Percentiles rank a stretch among this genome's conserved stretches.
Evolutionary conservation across 371 early-diverging fungal genomes (phyloP).

Genomic region (Mortierella sp.): DNA sequence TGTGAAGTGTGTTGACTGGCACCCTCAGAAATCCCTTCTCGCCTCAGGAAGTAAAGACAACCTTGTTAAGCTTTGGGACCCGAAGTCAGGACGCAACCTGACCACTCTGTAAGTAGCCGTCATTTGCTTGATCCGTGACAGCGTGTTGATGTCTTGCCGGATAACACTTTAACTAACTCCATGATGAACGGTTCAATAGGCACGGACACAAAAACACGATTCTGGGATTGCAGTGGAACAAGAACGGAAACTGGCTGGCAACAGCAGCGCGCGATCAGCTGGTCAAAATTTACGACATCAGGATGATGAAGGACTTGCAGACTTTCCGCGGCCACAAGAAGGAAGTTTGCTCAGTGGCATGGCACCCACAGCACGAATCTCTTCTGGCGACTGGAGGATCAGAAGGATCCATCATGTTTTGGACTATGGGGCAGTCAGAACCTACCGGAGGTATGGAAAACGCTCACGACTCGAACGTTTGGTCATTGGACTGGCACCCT

Average conservation of each 20-base stretch:
- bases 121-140: background rate
- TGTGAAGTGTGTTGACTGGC: conserved; percentile 99
- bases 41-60: conserved; percentile 99
- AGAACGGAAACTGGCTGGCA: conserved; percentile 97
- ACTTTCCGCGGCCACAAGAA: conserved; percentile 94
- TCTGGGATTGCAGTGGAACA: conserved; percentile 93
- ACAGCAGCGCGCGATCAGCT: conserved; percentile 97
- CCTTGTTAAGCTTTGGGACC: conserved; percentile 99
- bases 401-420: conserved; percentile 95
- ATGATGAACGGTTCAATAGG: conserved; percentile 55
- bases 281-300: conserved; percentile 96
- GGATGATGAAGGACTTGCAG: conserved; percentile 96
- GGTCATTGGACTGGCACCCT: conserved; percentile 99
- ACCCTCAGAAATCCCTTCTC: conserved; percentile 95
- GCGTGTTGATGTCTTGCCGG: too few species aligned
- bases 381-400: conserved; percentile 96
- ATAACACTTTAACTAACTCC: background rate
- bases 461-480: conserved; percentile 97
- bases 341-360: conserved; percentile 95
- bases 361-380: conserved; percentile 97
- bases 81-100: conserved; percentile 90
- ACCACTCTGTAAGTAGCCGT: conserved; percentile 84
- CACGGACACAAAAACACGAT: conserved; percentile 99
- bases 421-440: conserved; percentile 84
- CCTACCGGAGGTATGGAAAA: conserved; percentile 71